A percentile compares a stretch with the other conserved stretches of the same genome.
These are phyloP conservation scores for Hygrocybe punicea DNA, from an alignment of 768 basidiomycete genomes.

Conservation along the genomic window DNA sequence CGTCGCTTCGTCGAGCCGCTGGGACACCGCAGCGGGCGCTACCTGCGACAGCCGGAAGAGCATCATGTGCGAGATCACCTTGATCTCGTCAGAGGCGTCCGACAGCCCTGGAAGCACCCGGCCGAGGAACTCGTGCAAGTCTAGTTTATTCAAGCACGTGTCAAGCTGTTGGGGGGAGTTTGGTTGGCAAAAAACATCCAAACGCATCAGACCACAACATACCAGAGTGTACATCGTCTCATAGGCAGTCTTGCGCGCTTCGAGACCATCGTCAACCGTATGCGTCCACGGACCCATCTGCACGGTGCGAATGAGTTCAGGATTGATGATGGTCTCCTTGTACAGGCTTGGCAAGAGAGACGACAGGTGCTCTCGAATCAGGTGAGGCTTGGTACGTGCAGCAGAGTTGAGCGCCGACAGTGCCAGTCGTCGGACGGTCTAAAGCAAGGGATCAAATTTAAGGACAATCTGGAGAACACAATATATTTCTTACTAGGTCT, in stretches of 20 bases:
- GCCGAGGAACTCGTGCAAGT: slow-evolving; percentile 79
- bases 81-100: slow-evolving; percentile 95
- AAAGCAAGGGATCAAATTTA: background rate
- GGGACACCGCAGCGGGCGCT: slow-evolving; percentile 77
- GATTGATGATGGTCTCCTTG: slow-evolving; percentile 76
- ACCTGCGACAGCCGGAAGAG: slow-evolving; percentile 86
- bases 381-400: slow-evolving; percentile 89
- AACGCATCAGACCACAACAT: slow-evolving; percentile 20
- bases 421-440: slow-evolving; percentile 90
- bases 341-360: slow-evolving; percentile 79
- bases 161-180: slow-evolving; percentile 57
- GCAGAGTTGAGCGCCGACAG: slow-evolving; percentile 91
- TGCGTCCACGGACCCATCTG: slow-evolving; percentile 98
- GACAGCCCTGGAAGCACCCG: slow-evolving; percentile 77
- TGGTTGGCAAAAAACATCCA: background rate
- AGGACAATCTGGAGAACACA: slow-evolving; percentile 8
- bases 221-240: slow-evolving; percentile 96
- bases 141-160: slow-evolving; percentile 84
- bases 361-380: slow-evolving; percentile 80
- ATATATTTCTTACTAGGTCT: slow-evolving; percentile 62
- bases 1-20: slow-evolving; percentile 80
- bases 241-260: slow-evolving; percentile 94
- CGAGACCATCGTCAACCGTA: slow-evolving; percentile 94
- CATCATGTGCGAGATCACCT: slow-evolving; percentile 94
- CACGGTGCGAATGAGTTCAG: slow-evolving; percentile 79